Evolutionary conservation across 1,284 basidiomycete genomes (phyloP), one percentile per base, ranked within the genome.

Genomic region (Neolentinus lepideus): DNA sequence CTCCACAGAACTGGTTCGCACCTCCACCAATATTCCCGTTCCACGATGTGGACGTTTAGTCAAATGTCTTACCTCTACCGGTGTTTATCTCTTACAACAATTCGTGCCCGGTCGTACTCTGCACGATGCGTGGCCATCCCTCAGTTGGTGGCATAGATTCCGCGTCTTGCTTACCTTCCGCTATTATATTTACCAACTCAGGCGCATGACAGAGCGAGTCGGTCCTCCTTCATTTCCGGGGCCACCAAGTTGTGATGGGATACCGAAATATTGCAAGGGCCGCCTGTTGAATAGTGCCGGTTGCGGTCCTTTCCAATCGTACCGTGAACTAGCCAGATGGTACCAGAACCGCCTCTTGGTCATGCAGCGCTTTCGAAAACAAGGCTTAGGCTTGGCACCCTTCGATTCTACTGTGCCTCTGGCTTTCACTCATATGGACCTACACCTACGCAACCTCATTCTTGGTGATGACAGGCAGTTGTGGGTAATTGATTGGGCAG

Each of bases 201-300:
- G 33, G 33, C 33, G 16, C 9, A 35, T 35, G 33, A 9, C 33
- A 16, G 9, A 16, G 9, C 33, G 33, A 9, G 16, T 35, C 33
- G 33, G 33, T 35, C 16, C 33, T 35, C 33, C 33, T 35, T 16
- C 33, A 35, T 35, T 35, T 35, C 33, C 33, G 9, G 33, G 33
- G 9, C 33, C 33, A 35, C 33, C 33, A 35, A 35, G 33, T 35
- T 9, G 16, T 16, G 33, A 35, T 16, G 33, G 33, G 9, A 9
- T 9, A 35, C 33, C 33, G 33, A 35, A 35, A 35, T 35, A 35
- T 35, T 35, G 61, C 11, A 31, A 57, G 12, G 51, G 51, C 10
- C 59, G 61, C 19, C 31, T 56, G 43, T 57, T 59, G 25, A 62
- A 62, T 46, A 59, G 61, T 22, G 56, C 57, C n/a, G 33, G 33